phyloP scores from a whole-genome alignment of 2,329 filamentous ascomycete species.

The Didymella keratinophila region DNA sequence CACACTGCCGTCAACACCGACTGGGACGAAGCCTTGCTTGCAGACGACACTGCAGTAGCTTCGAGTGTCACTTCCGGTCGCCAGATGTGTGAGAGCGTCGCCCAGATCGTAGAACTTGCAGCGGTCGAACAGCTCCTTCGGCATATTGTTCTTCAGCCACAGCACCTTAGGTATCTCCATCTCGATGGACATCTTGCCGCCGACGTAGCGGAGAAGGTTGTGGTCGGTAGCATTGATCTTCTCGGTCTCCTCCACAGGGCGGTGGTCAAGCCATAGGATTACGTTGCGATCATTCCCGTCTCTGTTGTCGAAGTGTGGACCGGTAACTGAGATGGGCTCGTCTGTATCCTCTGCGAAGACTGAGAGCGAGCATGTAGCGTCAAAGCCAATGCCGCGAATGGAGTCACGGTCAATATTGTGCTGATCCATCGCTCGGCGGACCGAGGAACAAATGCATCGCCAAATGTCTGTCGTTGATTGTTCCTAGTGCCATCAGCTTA shows the following conservation, averaged over 20 bases:
- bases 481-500: conserved; percentile 64
- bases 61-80: conserved; percentile 87
- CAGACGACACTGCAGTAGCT: conserved; percentile 97
- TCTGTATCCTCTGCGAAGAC: conserved; percentile 91
- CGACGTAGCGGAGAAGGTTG: conserved; percentile 93
- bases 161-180: conserved; percentile 99
- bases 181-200: conserved; percentile 97
- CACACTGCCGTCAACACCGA: conserved; percentile 95
- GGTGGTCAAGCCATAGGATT: conserved; percentile 96
- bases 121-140: conserved; percentile 82
- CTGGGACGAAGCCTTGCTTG: conserved; percentile 95
- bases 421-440: conserved; percentile 81
- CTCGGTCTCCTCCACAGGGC: conserved; percentile 87
- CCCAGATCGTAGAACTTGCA: conserved; percentile 98
- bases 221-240: conserved; percentile 93
- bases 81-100: conserved; percentile 92
- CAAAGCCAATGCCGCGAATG: conserved; percentile 92
- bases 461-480: conserved; percentile 99
- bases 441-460: conserved; percentile 89
- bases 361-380: conserved; percentile 96
- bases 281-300: conserved; percentile 89
- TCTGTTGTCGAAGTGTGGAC: conserved; percentile 79
- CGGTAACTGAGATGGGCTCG: conserved; percentile 89
- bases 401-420: conserved; percentile 77
- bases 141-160: conserved; percentile 99